Evolutionary conservation across 768 basidiomycete genomes (phyloP), one percentile per base, ranked within the genome.

Genomic region (Agrocybe praecox): DNA sequence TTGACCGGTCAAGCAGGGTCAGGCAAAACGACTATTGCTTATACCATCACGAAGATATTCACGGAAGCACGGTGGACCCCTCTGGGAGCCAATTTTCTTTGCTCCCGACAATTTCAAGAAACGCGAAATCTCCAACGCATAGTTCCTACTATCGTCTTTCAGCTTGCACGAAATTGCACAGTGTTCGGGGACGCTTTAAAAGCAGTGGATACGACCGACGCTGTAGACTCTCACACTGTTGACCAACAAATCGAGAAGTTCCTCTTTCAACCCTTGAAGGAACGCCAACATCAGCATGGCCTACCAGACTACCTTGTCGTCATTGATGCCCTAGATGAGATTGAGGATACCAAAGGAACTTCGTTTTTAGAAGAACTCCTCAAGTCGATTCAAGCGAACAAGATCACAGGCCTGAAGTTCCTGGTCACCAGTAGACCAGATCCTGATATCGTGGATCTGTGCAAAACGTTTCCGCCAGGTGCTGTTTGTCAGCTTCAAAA

Each of bases 251-350:
- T 46, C 19, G 11, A 46, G 19, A 18, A 46, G 23, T 61, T 69
- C 24, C 56, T 67, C 46, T 52, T 64, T 19, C 53, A 48, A 15
- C 65, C 67, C 44, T 68, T 65, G 67, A 33, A 57, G 18, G 24
- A 57, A 26, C 58, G 33, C 32, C 15, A 48, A 26, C 6, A 26
- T 22, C 32, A 22, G 1, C 47, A 50, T 1, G 49, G 44, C 29
- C 44, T 46, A 48, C 33, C 54, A 48, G 29, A 50, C 17, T 64
- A 63, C 40, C 59, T 68, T 23, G 55, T 68, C 52, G 46, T 66
- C 52, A 44, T 68, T 36, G 67, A 67, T 54, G 67, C 67, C 40
- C 57, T 69, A 5, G 66, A 69, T 49, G 66, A 67, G 55, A 62
- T 64, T 33, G 33, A 56, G 6, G 54, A 36, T 1, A 12, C 46